Evolutionary conservation across 2,329 filamentous ascomycete species (phyloP), one percentile per base, ranked within the genome.

Genomic region (Lachnellula subtilissima): DNA sequence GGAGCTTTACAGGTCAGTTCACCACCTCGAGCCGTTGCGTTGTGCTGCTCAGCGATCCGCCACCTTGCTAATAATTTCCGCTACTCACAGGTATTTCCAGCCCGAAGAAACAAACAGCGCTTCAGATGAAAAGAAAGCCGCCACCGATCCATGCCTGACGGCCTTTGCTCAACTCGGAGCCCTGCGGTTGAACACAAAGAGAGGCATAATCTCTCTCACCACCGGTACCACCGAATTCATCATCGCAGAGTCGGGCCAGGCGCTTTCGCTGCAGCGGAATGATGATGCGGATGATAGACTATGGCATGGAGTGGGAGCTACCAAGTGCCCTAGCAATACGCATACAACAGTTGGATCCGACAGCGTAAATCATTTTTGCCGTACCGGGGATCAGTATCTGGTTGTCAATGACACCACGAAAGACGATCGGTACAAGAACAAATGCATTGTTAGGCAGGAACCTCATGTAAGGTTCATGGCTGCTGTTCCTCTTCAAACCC

Each of bases 401-500:
- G 52, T 74, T 12, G 61, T 77, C 54, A 67, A 70, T 42, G 74
- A 78, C 59, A 55, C 77, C 39, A 58, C 61, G 32, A 59, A 71
- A 32, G 63, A 77, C 59, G 68, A 73, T 7, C 66, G 64, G 19
- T 77, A 72, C 55, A 72, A 71, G 45, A 52, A 68, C 6, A 64
- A 72, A 40, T 59, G 65, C 1, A 72, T 74, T 32, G 74, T 76
- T 1, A 59, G 64, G 3, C 65, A 59, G 0, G 58, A 68, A 1
- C 72, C 72, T 0, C 58, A 69, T 35, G 69, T 75, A 32, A 70
- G 71, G 47, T 84, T 84, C 64, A 82, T 83, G 56, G 80, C 80
- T 5, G 80, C 79, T 17, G 83, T 86, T 0, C 85, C 85, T 0
- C 80, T 88, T 53, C 76, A 78, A 25, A 83, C 81, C 3, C 77